These are phyloP conservation scores for Monosporozyma siamensis DNA, from an alignment of 805 yeast species.

Conservation along the genomic window DNA sequence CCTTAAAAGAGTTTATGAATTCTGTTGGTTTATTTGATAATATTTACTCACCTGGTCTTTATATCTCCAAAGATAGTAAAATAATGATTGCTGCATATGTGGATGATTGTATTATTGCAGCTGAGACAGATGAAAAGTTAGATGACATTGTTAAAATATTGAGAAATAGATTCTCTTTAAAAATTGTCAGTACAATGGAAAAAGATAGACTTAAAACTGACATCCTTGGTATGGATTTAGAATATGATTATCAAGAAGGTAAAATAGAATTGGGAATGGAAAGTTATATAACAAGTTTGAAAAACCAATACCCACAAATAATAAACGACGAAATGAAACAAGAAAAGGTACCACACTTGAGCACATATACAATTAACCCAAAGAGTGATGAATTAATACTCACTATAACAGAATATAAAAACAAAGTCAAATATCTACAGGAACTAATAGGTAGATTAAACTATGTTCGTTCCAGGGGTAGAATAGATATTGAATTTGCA, in stretches of 20 bases:
- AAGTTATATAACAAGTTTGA: not conserved
- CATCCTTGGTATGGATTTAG: constrained; percentile 7
- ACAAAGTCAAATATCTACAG: constrained; percentile 1
- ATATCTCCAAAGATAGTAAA: not conserved
- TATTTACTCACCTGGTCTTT: constrained; percentile 7
- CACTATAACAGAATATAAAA: not conserved
- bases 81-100: constrained; percentile 9
- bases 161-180: constrained; percentile 3
- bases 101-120: constrained; percentile 10
- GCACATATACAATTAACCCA: not conserved
- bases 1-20: constrained; percentile 4
- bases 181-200: constrained; percentile 7
- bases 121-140: constrained; percentile 2
- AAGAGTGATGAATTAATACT: not conserved
- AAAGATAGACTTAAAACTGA: constrained; percentile 4
- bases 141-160: constrained; percentile 3
- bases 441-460: constrained; percentile 4
- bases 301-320: not conserved
- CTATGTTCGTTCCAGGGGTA: constrained; percentile 3
- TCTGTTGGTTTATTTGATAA: constrained; percentile 1
- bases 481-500: constrained; percentile 5
- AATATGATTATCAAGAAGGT: constrained; percentile 3
- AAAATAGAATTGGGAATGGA: not conserved
- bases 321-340: not conserved
- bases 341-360: not conserved